phyloP scores from a whole-genome alignment of 176 grass and related monocot genomes.

The Carex parvula region DNA sequence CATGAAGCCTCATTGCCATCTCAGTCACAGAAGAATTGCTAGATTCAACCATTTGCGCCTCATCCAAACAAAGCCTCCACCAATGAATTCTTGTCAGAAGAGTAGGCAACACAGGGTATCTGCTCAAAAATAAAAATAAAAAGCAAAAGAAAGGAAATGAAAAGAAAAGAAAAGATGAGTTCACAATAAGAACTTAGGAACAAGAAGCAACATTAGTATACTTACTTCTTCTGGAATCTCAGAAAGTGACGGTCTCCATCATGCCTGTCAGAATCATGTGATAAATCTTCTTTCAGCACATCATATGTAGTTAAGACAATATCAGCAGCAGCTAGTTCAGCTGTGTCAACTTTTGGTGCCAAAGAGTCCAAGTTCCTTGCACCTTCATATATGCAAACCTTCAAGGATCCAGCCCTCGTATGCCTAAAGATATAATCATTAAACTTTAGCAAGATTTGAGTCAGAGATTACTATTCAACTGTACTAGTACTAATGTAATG shows the following conservation, averaged over 20 bases:
- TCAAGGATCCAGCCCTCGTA: slow-evolving; percentile 76
- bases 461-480: slow-evolving; percentile 17
- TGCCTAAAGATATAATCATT: slow-evolving; percentile 51
- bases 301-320: slow-evolving; percentile 97
- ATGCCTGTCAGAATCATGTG: slow-evolving; percentile 90
- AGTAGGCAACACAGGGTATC: slow-evolving; percentile 88
- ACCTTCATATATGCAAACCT: slow-evolving; percentile 93
- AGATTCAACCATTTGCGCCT: slow-evolving; percentile 94
- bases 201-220: neutral
- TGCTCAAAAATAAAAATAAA: slow-evolving; percentile 14
- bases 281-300: slow-evolving; percentile 95
- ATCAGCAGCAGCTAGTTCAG: slow-evolving; percentile 66
- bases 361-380: slow-evolving; percentile 55
- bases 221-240: slow-evolving; percentile 89
- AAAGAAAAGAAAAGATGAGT: neutral
- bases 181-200: neutral
- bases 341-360: slow-evolving; percentile 42
- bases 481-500: neutral
- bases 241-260: slow-evolving; percentile 78
- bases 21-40: slow-evolving; percentile 74
- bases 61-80: slow-evolving; percentile 98
- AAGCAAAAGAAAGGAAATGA: neutral
- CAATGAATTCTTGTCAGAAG: slow-evolving; percentile 84
- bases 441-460: slow-evolving; percentile 26
- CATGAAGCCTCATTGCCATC: slow-evolving; percentile 90